phyloP scores from a whole-genome alignment of 805 yeast species.

The Isabelozyma pseudorhagii region DNA sequence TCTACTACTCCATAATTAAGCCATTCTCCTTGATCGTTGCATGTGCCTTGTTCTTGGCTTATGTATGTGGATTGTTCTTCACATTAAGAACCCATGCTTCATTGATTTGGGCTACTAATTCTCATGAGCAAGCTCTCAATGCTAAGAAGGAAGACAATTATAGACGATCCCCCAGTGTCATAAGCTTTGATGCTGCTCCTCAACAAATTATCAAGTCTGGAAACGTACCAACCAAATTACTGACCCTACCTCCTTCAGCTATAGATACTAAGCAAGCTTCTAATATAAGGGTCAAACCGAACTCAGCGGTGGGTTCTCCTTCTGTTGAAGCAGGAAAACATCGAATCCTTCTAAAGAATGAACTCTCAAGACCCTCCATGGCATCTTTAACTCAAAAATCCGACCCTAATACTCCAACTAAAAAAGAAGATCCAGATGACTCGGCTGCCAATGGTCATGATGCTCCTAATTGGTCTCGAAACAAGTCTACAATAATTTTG shows the following conservation, averaged over 20 bases:
- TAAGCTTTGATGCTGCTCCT: conserved; percentile 22
- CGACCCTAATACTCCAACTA: neutral
- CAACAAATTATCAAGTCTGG: conserved; percentile 7
- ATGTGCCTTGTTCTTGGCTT: conserved; percentile 73
- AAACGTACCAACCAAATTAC: conserved; percentile 5
- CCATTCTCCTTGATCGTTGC: conserved; percentile 87
- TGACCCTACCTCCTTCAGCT: conserved; percentile 14
- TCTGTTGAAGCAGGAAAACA: conserved; percentile 14
- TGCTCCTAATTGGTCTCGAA: conserved; percentile 95
- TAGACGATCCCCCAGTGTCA: conserved; percentile 36
- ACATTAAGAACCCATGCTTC: conserved; percentile 96
- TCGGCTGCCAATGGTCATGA: conserved; percentile 63
- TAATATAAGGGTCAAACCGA: neutral
- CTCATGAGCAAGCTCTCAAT: conserved; percentile 27
- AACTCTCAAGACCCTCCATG: neutral
- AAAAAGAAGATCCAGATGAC: conserved; percentile 12
- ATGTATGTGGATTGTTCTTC: conserved; percentile 85
- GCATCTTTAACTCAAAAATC: conserved; percentile 1
- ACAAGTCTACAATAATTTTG: conserved; percentile 77
- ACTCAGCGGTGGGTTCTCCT: conserved; percentile 14
- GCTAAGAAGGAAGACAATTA: conserved; percentile 18
- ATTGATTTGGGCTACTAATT: conserved; percentile 77
- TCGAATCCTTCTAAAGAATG: conserved; percentile 7
- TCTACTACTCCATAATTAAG: conserved; percentile 65
- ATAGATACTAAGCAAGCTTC: conserved; percentile 1